A percentile compares a stretch with the other conserved stretches of the same genome.
Evolutionary conservation across 1,284 basidiomycete species (phyloP).

Genomic region (Leccinum huronense): DNA sequence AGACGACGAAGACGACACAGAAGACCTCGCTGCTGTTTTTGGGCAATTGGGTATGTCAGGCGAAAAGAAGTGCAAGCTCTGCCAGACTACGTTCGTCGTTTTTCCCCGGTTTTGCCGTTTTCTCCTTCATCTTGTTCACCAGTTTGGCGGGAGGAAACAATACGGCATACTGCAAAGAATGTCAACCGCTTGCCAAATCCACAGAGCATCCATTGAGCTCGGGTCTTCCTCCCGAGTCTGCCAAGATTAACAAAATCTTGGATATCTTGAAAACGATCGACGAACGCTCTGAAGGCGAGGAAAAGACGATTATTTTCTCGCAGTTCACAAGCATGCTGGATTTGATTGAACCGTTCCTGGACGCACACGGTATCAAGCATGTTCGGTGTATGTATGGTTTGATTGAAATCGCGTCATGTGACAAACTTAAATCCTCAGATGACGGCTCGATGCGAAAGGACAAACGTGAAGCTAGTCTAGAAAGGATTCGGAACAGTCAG

Average conservation of each 20-base stretch:
- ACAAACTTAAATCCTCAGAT: conserved; percentile 47
- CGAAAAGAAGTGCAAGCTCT: conserved; percentile 71
- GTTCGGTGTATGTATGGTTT: conserved; percentile 73
- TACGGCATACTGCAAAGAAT: conserved; percentile 57
- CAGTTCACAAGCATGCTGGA: conserved; percentile 93
- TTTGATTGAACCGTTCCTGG: conserved; percentile 81
- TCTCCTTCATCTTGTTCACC: conserved; percentile 8
- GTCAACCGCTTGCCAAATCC: conserved; percentile 50
- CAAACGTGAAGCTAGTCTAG: conserved; percentile 72
- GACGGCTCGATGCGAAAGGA: conserved; percentile 83
- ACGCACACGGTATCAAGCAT: conserved; percentile 61
- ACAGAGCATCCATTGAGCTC: conserved; percentile 35
- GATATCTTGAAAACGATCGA: conserved; percentile 71
- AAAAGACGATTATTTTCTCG: conserved; percentile 91
- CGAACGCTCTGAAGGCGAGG: conserved; percentile 54
- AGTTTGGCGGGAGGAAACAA: conserved; percentile 43
- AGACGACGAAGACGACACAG: conserved; percentile 53
- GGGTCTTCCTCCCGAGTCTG: conserved; percentile 61
- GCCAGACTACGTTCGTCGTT: conserved; percentile 60
- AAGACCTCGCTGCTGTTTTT: conserved; percentile 73
- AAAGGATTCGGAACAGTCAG: conserved; percentile 66
- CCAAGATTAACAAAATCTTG: conserved; percentile 88
- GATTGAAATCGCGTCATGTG: neutral
- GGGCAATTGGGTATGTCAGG: conserved; percentile 64
- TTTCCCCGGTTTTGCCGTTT: neutral